Evolutionary conservation across 768 basidiomycete genomes (phyloP).

Genomic region (Xerocomellus amylosporus): DNA sequence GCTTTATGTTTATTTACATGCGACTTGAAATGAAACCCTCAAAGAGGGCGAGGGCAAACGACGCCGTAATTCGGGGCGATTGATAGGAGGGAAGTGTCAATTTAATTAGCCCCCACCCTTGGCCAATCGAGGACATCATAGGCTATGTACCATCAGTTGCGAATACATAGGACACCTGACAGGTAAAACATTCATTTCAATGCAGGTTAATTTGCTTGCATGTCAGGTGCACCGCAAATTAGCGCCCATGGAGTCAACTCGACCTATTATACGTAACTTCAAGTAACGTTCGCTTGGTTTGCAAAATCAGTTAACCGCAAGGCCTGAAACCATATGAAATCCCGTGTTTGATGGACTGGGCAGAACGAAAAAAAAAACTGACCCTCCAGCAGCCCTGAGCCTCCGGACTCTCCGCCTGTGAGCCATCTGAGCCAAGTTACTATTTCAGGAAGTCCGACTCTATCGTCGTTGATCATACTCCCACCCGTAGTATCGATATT

Average conservation of each 20-base stretch:
- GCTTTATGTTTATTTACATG: conserved; percentile 7
- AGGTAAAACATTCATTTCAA: not conserved
- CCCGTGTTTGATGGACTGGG: not conserved
- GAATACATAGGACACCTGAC: not conserved
- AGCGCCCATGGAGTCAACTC: not conserved
- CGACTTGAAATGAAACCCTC: not conserved
- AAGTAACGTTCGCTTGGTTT: too few relatives aligned
- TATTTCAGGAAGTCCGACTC: conserved; percentile 1
- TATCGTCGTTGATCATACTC: not conserved
- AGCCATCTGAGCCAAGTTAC: not conserved
- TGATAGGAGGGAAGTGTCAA: conserved; percentile 16
- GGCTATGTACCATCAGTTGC: not conserved
- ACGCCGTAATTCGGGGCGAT: conserved; percentile 13
- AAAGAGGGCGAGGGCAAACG: not conserved
- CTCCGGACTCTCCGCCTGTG: not conserved
- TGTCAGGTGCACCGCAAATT: not conserved
- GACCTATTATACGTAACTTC: not conserved
- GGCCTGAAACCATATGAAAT: too few relatives aligned
- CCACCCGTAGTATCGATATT: not conserved
- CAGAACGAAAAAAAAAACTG: not conserved
- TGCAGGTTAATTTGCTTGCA: too few relatives aligned
- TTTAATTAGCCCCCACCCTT: conserved; percentile 8
- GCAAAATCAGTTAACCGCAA: too few relatives aligned
- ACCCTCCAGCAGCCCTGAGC: not conserved
- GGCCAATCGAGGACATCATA: not conserved